These are phyloP conservation scores for Penicillium rolfsii DNA, from an alignment of 2,329 filamentous ascomycete genomes.

Conservation along the genomic window DNA sequence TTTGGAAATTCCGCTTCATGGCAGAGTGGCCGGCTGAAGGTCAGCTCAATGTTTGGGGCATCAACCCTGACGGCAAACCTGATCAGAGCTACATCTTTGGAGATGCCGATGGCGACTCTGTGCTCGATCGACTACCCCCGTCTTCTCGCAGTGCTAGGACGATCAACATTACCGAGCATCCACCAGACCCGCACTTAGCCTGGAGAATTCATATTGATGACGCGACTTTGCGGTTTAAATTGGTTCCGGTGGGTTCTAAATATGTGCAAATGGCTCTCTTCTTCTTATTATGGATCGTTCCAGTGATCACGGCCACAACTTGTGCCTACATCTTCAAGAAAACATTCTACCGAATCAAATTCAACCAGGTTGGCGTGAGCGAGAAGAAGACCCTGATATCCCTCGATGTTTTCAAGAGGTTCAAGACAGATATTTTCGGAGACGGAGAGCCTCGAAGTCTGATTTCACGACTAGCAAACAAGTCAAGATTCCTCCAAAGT, in stretches of 20 bases:
- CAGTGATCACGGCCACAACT: slow-evolving; percentile 53
- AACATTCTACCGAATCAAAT: slow-evolving; percentile 66
- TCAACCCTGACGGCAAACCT: slow-evolving; percentile 64
- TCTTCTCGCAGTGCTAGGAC: slow-evolving; percentile 59
- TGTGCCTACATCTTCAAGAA: slow-evolving; percentile 62
- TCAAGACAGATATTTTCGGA: slow-evolving; percentile 36
- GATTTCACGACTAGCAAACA: slow-evolving; percentile 41
- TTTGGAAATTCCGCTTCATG: slow-evolving; percentile 65
- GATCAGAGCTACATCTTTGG: slow-evolving; percentile 64
- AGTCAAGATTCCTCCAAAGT: slow-evolving; percentile 43
- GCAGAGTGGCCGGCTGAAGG: slow-evolving; percentile 65
- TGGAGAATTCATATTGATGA: slow-evolving; percentile 62
- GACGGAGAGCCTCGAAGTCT: slow-evolving; percentile 37
- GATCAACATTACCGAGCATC: slow-evolving; percentile 62
- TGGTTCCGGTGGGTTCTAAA: slow-evolving; percentile 59
- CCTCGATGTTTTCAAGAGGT: slow-evolving; percentile 38
- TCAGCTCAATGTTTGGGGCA: slow-evolving; percentile 69
- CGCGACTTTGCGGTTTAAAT: slow-evolving; percentile 54
- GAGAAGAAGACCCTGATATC: slow-evolving; percentile 52
- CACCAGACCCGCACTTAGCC: slow-evolving; percentile 58
- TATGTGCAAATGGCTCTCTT: slow-evolving; percentile 59
- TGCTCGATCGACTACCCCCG: slow-evolving; percentile 65
- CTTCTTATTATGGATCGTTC: slow-evolving; percentile 58
- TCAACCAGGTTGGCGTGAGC: slow-evolving; percentile 61
- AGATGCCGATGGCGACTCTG: slow-evolving; percentile 62